Evolutionary conservation across 1,139 yeast genomes (phyloP).

Genomic region (Tardiomyces digboiensis): DNA sequence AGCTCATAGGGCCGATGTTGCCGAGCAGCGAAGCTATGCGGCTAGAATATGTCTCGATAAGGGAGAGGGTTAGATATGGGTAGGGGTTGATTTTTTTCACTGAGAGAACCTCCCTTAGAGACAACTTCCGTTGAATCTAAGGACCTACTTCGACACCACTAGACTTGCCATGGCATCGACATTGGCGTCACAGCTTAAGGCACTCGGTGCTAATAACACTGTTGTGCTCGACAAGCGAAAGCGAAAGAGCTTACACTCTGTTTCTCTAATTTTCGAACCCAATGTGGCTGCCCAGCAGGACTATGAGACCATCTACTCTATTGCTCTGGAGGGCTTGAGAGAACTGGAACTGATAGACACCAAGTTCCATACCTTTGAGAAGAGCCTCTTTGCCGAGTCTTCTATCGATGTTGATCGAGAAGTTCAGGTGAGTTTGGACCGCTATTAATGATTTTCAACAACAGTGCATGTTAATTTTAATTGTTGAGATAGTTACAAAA

Average conservation of each 20-base stretch:
- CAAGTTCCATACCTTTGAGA: conserved; percentile 61
- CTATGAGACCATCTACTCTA: conserved; percentile 67
- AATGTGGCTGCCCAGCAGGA: conserved; percentile 91
- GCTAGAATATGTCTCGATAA: too few relatives aligned
- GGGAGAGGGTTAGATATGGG: too few relatives aligned
- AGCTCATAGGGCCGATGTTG: too few relatives aligned
- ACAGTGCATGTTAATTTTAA: not conserved
- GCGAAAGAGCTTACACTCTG: conserved; percentile 78
- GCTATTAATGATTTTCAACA: not conserved
- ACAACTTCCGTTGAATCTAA: not conserved
- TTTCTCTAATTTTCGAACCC: conserved; percentile 80
- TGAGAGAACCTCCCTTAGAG: not conserved
- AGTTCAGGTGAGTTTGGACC: conserved; percentile 38
- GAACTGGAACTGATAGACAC: conserved; percentile 64
- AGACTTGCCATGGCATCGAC: not conserved
- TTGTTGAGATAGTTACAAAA: not conserved
- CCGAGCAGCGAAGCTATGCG: too few relatives aligned
- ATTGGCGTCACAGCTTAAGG: not conserved
- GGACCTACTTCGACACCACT: not conserved
- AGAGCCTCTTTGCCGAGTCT: conserved; percentile 72
- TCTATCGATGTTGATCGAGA: conserved; percentile 72
- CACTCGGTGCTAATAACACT: conserved; percentile 24
- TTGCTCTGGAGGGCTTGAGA: conserved; percentile 66
- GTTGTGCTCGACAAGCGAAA: conserved; percentile 80
- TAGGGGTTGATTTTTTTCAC: too few relatives aligned